These are phyloP conservation scores for Xanthoconium separans DNA, from an alignment of 1,284 basidiomycete genomes.

Conservation along the genomic window DNA sequence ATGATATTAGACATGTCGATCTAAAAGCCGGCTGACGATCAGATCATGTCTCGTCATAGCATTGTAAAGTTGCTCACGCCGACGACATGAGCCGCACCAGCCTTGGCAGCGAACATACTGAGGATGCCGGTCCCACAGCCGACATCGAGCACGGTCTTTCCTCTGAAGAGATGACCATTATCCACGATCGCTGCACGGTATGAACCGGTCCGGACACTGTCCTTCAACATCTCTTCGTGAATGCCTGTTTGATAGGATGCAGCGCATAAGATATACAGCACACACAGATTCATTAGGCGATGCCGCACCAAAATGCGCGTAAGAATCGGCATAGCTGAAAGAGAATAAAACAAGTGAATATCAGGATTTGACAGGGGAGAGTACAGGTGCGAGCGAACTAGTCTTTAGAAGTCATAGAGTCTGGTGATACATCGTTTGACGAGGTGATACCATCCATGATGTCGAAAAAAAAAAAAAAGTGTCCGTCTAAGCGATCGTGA, in stretches of 20 bases:
- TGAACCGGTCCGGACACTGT: slow-evolving; percentile 91
- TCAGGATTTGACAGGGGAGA: slow-evolving; percentile 29
- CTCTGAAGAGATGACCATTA: slow-evolving; percentile 96
- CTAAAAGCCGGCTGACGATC: slow-evolving; percentile 38
- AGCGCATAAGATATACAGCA: slow-evolving; percentile 4
- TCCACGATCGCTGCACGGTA: slow-evolving; percentile 96
- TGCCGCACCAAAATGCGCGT: slow-evolving; percentile 87
- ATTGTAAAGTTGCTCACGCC: slow-evolving; percentile 56
- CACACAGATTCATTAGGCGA: neutral
- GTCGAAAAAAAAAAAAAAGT: slow-evolving; percentile 17
- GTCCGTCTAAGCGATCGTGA: slow-evolving; percentile 10
- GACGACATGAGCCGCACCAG: slow-evolving; percentile 94
- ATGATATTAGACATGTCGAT: slow-evolving; percentile 99
- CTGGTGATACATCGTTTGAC: slow-evolving; percentile 32
- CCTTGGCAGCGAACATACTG: slow-evolving; percentile 99
- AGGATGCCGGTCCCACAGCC: slow-evolving; percentile 99
- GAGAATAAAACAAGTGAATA: slow-evolving; percentile 30
- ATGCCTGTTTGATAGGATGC: slow-evolving; percentile 58
- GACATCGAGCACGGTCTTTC: slow-evolving; percentile 95
- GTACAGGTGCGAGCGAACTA: slow-evolving; percentile 59
- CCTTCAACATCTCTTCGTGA: slow-evolving; percentile 99
- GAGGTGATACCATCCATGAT: slow-evolving; percentile 48
- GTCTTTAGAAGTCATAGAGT: slow-evolving; percentile 75
- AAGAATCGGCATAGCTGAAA: slow-evolving; percentile 83
- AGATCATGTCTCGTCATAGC: slow-evolving; percentile 2